Percentiles rank a stretch among this genome's conserved stretches.
phyloP scores from a whole-genome alignment of 1,139 yeast species.

The Candida sp. region DNA sequence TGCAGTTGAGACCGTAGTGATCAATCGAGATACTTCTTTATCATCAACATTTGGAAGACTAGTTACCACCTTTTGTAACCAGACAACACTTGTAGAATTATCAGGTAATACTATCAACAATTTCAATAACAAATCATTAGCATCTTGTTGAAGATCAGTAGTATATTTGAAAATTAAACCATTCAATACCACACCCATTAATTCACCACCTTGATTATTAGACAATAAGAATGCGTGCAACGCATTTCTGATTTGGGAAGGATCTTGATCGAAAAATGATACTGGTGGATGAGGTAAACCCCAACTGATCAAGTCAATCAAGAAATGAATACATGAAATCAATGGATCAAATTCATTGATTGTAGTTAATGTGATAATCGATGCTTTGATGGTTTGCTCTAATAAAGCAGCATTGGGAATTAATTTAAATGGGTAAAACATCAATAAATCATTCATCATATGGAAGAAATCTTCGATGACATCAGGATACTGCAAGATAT shows the following conservation, averaged over 20 bases:
- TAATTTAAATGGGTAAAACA: constrained; percentile 72
- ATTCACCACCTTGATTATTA: constrained; percentile 54
- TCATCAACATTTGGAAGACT: constrained; percentile 62
- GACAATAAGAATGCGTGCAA: constrained; percentile 37
- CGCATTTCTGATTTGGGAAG: constrained; percentile 43
- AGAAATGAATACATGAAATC: constrained; percentile 65
- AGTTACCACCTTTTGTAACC: constrained; percentile 59
- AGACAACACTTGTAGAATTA: constrained; percentile 41
- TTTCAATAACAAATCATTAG: constrained; percentile 70
- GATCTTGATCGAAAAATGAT: constrained; percentile 55
- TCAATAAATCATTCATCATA: constrained; percentile 74
- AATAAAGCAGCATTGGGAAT: constrained; percentile 55
- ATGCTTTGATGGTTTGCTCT: constrained; percentile 56
- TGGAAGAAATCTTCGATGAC: constrained; percentile 86
- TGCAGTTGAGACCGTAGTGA: constrained; percentile 56
- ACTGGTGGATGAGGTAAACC: constrained; percentile 80
- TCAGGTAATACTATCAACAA: constrained; percentile 53
- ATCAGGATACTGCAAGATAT: constrained; percentile 55
- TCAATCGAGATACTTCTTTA: constrained; percentile 62
- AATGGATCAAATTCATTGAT: constrained; percentile 73
- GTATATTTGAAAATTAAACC: constrained; percentile 77
- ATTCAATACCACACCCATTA: constrained; percentile 52
- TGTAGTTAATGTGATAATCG: constrained; percentile 49
- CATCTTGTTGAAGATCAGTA: constrained; percentile 67
- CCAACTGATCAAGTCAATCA: constrained; percentile 81